Evolutionary conservation across 164 flowering plant species (phyloP).

Genomic region (Chimonanthus salicifolius): DNA sequence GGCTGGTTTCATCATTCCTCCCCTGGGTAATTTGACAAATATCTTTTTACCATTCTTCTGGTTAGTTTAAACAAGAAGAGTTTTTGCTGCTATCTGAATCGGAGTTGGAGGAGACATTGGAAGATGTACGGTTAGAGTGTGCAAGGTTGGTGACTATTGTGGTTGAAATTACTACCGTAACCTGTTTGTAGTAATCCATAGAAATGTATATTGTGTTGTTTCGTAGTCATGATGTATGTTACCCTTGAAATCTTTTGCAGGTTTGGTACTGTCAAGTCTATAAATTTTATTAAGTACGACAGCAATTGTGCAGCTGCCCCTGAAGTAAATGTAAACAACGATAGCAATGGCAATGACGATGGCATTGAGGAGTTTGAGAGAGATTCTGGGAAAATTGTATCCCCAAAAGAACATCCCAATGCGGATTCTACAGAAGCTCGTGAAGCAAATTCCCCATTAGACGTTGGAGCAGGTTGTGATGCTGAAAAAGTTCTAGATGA

Average conservation of each 20-base stretch:
- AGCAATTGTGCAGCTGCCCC: conserved; percentile 4
- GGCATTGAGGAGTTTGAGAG: conserved; percentile 8
- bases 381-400: conserved; percentile 12
- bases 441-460: conserved; percentile 8
- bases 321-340: conserved; percentile 16
- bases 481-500: conserved; percentile 14
- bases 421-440: conserved; percentile 14
- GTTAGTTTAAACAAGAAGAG: conserved; percentile 50
- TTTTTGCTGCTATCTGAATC: conserved; percentile 43
- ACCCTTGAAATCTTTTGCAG: conserved; percentile 33
- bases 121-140: conserved; percentile 89
- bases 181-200: not conserved
- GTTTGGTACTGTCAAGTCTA: conserved; percentile 78
- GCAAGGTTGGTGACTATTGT: conserved; percentile 46
- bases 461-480: conserved; percentile 18
- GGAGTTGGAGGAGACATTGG: conserved; percentile 70
- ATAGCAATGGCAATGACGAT: conserved; percentile 3
- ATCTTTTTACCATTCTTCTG: not conserved
- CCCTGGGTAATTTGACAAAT: not conserved
- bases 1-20: not conserved
- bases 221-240: not conserved
- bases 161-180: not conserved
- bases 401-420: conserved; percentile 14
- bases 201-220: not conserved
- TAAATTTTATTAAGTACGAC: conserved; percentile 41